These are phyloP conservation scores for Elymus sibiricus DNA, from an alignment of 176 grass and related monocot genomes.

Conservation along the genomic window DNA sequence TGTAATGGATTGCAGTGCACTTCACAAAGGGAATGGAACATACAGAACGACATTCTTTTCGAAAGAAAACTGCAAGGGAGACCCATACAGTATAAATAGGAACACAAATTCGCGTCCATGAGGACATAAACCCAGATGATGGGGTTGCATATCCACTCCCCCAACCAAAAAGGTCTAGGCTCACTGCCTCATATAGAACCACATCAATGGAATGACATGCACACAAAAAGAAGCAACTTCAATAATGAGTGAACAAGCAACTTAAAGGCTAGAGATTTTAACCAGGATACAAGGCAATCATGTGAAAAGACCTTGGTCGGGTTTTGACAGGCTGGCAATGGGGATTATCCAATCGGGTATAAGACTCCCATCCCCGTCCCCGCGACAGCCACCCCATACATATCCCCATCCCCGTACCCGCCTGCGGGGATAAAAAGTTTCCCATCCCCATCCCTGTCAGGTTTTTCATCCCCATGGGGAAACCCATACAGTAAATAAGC, in stretches of 20 bases:
- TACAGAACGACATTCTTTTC: not conserved
- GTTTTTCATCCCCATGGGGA: too few species aligned
- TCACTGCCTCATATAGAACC: not conserved
- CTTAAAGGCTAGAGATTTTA: not conserved
- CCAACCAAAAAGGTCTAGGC: too few species aligned
- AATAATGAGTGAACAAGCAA: not conserved
- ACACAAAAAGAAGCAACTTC: constrained; percentile 1
- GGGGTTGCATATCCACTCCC: not conserved
- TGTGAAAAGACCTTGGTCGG: not conserved
- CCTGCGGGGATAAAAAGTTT: too few species aligned
- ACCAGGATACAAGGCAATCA: constrained; percentile 1
- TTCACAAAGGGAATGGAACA: not conserved
- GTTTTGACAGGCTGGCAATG: not conserved
- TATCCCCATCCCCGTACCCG: too few species aligned
- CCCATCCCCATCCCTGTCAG: too few species aligned
- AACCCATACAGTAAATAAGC: too few species aligned
- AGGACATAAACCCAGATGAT: not conserved
- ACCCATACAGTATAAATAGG: not conserved
- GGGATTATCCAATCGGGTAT: too few species aligned
- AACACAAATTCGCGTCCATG: not conserved
- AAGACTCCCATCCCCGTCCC: too few species aligned
- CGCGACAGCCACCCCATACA: too few species aligned
- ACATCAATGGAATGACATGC: constrained; percentile 5
- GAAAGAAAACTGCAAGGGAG: not conserved
- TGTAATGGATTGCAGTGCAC: not conserved